Conservation (phyloP, 2,329 filamentous ascomycete species). For the Arthrobotrys musiformis region DNA sequence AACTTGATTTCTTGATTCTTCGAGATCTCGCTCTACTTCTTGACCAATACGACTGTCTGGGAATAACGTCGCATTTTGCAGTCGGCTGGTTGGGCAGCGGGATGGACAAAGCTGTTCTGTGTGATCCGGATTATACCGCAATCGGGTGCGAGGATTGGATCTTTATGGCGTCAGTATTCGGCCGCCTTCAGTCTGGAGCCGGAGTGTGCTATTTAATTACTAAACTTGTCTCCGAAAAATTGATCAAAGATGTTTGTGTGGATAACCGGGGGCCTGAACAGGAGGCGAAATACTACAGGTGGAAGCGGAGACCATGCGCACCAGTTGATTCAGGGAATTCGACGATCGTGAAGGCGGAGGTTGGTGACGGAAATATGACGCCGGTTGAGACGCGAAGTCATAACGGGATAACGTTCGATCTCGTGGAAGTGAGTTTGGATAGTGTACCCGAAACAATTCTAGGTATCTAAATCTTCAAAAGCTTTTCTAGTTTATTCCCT, state of each 20-base stretch:
- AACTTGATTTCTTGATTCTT: neutral
- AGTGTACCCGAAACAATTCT: conserved; percentile 9
- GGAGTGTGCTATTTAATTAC: neutral
- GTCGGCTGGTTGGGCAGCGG: neutral
- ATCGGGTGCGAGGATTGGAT: conserved; percentile 11
- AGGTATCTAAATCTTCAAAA: neutral
- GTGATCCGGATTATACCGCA: neutral
- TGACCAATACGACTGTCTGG: conserved; percentile 23
- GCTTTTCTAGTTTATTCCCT: too few species aligned
- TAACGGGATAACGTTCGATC: neutral
- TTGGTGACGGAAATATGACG: neutral
- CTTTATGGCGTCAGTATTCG: conserved; percentile 19
- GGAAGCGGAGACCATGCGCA: neutral
- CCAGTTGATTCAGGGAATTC: neutral
- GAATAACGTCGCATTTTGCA: neutral
- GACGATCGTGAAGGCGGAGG: neutral
- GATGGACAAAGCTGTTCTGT: too few species aligned
- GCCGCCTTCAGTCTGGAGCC: neutral
- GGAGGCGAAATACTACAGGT: neutral
- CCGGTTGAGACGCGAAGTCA: neutral
- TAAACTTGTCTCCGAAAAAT: neutral
- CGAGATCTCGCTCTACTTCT: conserved; percentile 17
- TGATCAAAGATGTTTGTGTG: neutral
- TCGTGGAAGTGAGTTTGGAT: neutral
- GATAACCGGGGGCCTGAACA: neutral